Evolutionary conservation across 352 stramenopile genomes (phyloP), one percentile per base, ranked within the genome.

Genomic region (Globisporangium rhizosaccharum): DNA sequence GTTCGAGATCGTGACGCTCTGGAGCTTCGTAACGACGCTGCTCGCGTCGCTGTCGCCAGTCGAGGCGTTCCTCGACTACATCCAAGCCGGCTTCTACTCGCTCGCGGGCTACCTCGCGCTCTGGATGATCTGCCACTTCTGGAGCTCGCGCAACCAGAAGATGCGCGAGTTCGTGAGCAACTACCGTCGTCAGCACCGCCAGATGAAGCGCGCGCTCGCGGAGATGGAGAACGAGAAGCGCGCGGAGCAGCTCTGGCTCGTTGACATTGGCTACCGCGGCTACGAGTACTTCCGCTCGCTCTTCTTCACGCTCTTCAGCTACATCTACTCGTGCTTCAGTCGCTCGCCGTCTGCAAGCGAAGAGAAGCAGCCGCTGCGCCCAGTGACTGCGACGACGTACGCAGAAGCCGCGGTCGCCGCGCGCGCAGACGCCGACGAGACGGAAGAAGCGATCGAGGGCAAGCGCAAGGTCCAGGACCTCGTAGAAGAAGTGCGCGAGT

Each of bases 161-260:
- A 95, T 95, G 85, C 85, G 85, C 51, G 79, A 92, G 68, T 90
- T 92, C 60, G 85, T 95, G 39, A 90, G 80, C 65, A 93, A 92
- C 60, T 95, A 95, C 57, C 76, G 85, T 36, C 82, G 85, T 25
- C 75, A 80, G 15, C 80, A 84, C 33, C 85, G 85, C 47, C 82
- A 88, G 30, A 75, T 93, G 62, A 80, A 91, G 57, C 80, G 82
- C 50, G 67, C 80, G 48, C 63, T 95, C 51, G 57, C 78, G 41
- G 68, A 80, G 7, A 91, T 90, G 67, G 80, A 92, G 59, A 85
- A 82, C 50, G 82, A 95, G 52, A 90, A 90, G 65, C 82, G 83
- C 10, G 75, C 83, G 9, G 85, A 95, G 66, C 79, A 90, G 55
- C 69, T 95, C 61, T 93, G 83, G 83, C 71, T 95, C 51, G 70